These are phyloP conservation scores for Serendipita sp. DNA, from an alignment of 1,284 basidiomycete species.

Conservation along the genomic window DNA sequence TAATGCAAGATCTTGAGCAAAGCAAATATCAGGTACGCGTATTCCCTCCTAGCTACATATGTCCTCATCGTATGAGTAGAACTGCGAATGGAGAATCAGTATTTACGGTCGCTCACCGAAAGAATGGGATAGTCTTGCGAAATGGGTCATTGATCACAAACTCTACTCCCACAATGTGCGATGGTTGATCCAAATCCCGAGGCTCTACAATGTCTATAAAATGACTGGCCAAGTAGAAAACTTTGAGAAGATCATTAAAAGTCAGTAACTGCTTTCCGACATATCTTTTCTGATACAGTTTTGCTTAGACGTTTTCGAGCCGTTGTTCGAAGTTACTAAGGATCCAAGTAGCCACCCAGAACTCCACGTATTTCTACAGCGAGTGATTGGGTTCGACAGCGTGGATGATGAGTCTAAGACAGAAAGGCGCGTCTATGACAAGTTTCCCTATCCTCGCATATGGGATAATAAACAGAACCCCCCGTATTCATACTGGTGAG, in stretches of 20 bases:
- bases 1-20: conserved; percentile 92
- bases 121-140: conserved; percentile 98
- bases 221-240: conserved; percentile 71
- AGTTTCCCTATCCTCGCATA: conserved; percentile 85
- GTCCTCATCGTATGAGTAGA: conserved; percentile 30
- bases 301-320: conserved; percentile 71
- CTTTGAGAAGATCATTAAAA: conserved; percentile 83
- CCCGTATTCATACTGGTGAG: conserved; percentile 86
- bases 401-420: conserved; percentile 97
- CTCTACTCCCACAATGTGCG: conserved; percentile 93
- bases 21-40: conserved; percentile 84
- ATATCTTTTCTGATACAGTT: background rate
- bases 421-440: conserved; percentile 83
- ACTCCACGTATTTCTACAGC: conserved; percentile 88
- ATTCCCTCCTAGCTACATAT: background rate
- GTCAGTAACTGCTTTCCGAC: conserved; percentile 34
- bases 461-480: conserved; percentile 88
- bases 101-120: conserved; percentile 72
- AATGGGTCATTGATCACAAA: conserved; percentile 92
- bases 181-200: conserved; percentile 94
- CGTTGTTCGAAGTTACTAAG: conserved; percentile 92
- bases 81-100: conserved; percentile 92
- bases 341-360: conserved; percentile 85
- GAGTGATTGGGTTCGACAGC: conserved; percentile 91
- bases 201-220: conserved; percentile 95